phyloP scores from a whole-genome alignment of 1,284 basidiomycete genomes.

The Schizophyllum amplum region DNA sequence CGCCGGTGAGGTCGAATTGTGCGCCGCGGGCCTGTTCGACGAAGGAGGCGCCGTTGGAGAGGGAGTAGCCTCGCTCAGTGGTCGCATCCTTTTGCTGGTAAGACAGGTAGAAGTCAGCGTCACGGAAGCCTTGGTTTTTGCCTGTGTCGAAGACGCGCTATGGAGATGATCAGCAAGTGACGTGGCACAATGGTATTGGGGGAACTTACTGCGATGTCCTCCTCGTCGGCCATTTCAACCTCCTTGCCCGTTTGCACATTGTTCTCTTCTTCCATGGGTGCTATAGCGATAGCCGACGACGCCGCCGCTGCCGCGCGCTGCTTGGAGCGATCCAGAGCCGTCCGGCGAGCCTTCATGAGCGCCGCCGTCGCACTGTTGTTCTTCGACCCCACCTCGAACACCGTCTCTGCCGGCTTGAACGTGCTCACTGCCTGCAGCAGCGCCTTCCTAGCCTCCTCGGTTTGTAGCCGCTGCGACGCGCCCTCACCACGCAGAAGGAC shows the following conservation, averaged over 20 bases:
- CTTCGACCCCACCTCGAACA: slow-evolving; percentile 83
- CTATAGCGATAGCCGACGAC: slow-evolving; percentile 23
- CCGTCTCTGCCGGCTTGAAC: slow-evolving; percentile 86
- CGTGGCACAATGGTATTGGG: not conserved
- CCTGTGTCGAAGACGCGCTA: slow-evolving; percentile 72
- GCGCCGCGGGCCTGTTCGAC: slow-evolving; percentile 76
- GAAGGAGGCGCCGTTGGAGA: slow-evolving; percentile 80
- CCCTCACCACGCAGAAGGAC: slow-evolving; percentile 39
- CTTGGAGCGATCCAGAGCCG: slow-evolving; percentile 62
- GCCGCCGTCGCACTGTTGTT: slow-evolving; percentile 61
- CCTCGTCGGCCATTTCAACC: slow-evolving; percentile 69
- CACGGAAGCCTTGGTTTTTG: slow-evolving; percentile 56
- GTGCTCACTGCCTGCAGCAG: slow-evolving; percentile 73
- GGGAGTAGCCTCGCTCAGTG: slow-evolving; percentile 88
- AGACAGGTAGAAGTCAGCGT: slow-evolving; percentile 87
- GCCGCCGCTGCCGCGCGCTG: slow-evolving; percentile 33
- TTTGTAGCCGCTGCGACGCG: slow-evolving; percentile 25
- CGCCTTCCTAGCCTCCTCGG: slow-evolving; percentile 52
- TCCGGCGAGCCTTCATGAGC: slow-evolving; percentile 87
- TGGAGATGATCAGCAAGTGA: slow-evolving; percentile 1
- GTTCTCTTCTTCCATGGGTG: slow-evolving; percentile 28
- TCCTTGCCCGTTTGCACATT: slow-evolving; percentile 24
- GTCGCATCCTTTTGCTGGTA: slow-evolving; percentile 82
- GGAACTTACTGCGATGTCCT: slow-evolving; percentile 58
- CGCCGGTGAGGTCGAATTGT: slow-evolving; percentile 80